Evolutionary conservation across 2,329 filamentous ascomycete genomes (phyloP).

Genomic region (Tolypocladium guangdongense): DNA sequence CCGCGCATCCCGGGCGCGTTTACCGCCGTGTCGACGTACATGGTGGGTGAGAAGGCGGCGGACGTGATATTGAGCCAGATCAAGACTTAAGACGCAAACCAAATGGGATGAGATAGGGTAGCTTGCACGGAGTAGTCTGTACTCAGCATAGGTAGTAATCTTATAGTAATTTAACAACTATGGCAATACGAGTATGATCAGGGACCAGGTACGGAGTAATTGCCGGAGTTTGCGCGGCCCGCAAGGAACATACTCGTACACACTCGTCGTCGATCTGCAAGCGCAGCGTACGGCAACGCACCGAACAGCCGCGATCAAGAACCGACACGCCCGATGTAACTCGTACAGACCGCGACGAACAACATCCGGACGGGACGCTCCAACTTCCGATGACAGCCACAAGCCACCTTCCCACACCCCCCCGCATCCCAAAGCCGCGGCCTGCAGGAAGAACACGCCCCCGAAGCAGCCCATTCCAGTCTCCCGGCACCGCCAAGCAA

Average conservation of each 20-base stretch:
- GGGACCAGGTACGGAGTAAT: too few relatives aligned
- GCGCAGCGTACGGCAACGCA: too few relatives aligned
- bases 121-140: too few relatives aligned
- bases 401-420: not conserved
- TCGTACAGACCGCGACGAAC: not conserved
- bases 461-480: not conserved
- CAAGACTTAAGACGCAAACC: too few relatives aligned
- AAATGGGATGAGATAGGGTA: too few relatives aligned
- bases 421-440: not conserved
- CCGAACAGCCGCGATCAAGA: not conserved
- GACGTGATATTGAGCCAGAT: constrained; percentile 8
- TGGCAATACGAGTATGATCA: too few relatives aligned
- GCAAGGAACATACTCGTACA: too few relatives aligned
- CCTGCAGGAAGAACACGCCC: not conserved
- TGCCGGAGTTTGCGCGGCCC: too few relatives aligned
- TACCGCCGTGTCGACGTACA: constrained; percentile 37
- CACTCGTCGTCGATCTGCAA: too few relatives aligned
- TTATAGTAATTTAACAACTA: too few relatives aligned
- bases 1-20: constrained; percentile 39
- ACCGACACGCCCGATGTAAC: too few relatives aligned
- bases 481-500: not conserved
- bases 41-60: constrained; percentile 45
- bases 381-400: not conserved
- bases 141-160: too few relatives aligned
- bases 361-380: not conserved